A percentile compares a stretch with the other conserved stretches of the same genome.
These are phyloP conservation scores for Amanita pseudoporphyria DNA, from an alignment of 768 basidiomycete species.

Conservation along the genomic window DNA sequence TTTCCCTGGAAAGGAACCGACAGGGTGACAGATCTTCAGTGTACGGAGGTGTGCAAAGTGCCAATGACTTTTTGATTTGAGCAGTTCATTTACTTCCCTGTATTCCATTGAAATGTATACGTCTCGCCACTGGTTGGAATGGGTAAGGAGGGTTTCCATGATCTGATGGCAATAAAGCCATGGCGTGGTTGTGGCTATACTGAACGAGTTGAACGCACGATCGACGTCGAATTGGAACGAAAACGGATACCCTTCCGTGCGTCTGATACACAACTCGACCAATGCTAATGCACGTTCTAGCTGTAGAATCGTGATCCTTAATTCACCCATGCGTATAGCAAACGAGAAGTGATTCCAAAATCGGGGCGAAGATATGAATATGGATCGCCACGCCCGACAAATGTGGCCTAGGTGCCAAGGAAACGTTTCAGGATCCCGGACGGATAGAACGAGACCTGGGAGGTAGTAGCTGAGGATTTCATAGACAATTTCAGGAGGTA, in stretches of 20 bases:
- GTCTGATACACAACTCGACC: not conserved
- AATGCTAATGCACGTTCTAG: not conserved
- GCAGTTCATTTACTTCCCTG: not conserved
- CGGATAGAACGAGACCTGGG: not conserved
- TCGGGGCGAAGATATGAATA: not conserved
- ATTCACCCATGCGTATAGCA: not conserved
- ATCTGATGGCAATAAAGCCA: not conserved
- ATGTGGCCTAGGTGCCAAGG: slow-evolving; percentile 1
- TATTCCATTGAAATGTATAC: not conserved
- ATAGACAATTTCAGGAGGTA: not conserved
- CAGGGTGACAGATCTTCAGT: not conserved
- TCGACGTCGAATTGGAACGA: not conserved
- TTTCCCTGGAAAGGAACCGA: not conserved
- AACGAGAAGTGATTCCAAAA: not conserved
- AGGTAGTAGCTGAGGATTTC: not conserved
- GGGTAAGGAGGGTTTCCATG: not conserved
- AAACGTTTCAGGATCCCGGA: not conserved
- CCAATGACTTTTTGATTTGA: not conserved
- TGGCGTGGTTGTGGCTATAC: not conserved
- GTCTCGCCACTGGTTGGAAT: not conserved
- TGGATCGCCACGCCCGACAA: not conserved
- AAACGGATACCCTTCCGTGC: not conserved
- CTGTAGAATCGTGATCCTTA: not conserved
- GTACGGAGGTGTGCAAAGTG: not conserved
- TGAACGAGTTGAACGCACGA: too few relatives aligned